Conservation (phyloP, 2,329 filamentous ascomycete genomes). For the Hypomyces perniciosus region DNA sequence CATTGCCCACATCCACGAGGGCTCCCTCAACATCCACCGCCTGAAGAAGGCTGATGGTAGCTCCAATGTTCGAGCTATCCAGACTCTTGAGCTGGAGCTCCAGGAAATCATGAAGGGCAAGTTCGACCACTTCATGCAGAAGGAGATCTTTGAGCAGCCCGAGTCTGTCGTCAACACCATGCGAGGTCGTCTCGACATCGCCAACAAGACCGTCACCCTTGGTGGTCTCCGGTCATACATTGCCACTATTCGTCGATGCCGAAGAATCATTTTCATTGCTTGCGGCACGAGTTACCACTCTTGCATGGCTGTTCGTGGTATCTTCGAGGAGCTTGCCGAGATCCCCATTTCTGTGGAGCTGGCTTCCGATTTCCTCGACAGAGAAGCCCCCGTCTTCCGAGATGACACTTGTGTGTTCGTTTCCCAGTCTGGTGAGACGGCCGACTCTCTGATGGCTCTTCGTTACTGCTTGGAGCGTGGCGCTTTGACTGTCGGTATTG, state of each 20-base stretch:
- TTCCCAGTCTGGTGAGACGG: constrained; percentile 97
- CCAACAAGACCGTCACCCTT: constrained; percentile 91
- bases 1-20: constrained; percentile 99
- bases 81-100: constrained; percentile 96
- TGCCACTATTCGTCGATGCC: constrained; percentile 89
- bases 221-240: constrained; percentile 97
- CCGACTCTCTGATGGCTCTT: constrained; percentile 93
- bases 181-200: constrained; percentile 92
- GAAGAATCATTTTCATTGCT: constrained; percentile 97
- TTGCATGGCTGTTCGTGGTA: constrained; percentile 97
- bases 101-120: constrained; percentile 99
- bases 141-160: constrained; percentile 99
- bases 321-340: constrained; percentile 96
- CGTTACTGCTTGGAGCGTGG: constrained; percentile 97
- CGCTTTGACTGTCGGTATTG: constrained; percentile 93
- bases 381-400: constrained; percentile 95
- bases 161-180: constrained; percentile 99
- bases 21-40: constrained; percentile 97
- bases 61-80: constrained; percentile 95
- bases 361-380: constrained; percentile 95
- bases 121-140: constrained; percentile 99
- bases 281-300: constrained; percentile 98
- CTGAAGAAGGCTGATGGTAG: constrained; percentile 94
- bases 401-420: constrained; percentile 99
- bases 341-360: constrained; percentile 96